Base-by-base conservation (phyloP, 805 yeast species). In the Deakozyma indianensis region DNA sequence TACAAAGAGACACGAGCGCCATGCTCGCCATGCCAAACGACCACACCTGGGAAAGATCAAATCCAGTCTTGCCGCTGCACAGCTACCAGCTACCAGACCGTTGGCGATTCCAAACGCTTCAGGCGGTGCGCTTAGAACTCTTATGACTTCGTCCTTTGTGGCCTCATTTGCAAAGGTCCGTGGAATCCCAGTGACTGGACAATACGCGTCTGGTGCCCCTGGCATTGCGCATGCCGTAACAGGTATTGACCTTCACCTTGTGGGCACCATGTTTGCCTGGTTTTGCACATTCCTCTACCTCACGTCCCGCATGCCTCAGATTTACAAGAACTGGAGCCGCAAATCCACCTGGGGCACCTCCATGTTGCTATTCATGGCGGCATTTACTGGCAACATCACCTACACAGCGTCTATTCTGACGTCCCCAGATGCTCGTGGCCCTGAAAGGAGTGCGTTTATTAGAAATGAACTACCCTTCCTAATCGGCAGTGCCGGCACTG, bases 271-370 rank as follows among this genome's bases (percentile, higher is more conserved):
- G 0, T 59, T 83, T 38, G 87, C 96, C 0, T 88, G 95, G 94
- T 53, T 71, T 2, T 85, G 95, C 50, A 83, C 94, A 0, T 53
- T 63, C 3, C 76, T 84, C 45, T 88, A 90, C 57, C 71, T 86
- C 41, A 66, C 77, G 9, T 83, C 95, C 2, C 70, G 97, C 50
- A 60, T 86, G 42, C 97, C 97, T 1, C 97, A 88, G 58, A 66
- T 88, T 43, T 65, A 72, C 57, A 86, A 83, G 59, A 88, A 88
- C 62, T 80, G 75, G 58, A 54, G 66, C 44, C 69, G 95, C 35
- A 83, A 83, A 58, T 83, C 95, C 1, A 92, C 94, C 0, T 80
- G 81, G 27, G 96, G 96, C 2, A 68, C 87, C 2, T 83, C 96
- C 1, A 85, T 94, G 21, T 61, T 83, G 41, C 67, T 87, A 22